phyloP scores from a whole-genome alignment of 192 early-diverging fungal species.

The Coemansia sp. region DNA sequence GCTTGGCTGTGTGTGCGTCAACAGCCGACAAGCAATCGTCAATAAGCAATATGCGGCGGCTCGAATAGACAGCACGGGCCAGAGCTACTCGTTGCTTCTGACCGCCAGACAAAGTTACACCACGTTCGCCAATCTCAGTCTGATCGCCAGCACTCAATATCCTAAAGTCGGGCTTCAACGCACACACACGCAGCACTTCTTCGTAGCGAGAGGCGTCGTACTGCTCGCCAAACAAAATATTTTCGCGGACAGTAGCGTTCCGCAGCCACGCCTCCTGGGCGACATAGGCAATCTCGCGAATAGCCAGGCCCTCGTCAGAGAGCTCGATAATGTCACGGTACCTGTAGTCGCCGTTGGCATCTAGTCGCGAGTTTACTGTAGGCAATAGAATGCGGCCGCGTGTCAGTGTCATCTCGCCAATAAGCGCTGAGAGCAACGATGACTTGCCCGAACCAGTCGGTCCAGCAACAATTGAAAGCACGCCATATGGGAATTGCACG shows the following conservation, averaged over 20 bases:
- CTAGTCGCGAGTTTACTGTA: not conserved
- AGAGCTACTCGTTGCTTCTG: conserved; percentile 84
- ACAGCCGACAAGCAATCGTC: conserved; percentile 94
- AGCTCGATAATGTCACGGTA: conserved; percentile 55
- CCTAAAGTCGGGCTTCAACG: conserved; percentile 78
- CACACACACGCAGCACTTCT: conserved; percentile 77
- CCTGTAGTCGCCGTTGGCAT: conserved; percentile 24
- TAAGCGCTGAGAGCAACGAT: conserved; percentile 72
- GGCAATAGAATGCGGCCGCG: conserved; percentile 39
- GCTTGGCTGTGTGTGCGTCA: conserved; percentile 89
- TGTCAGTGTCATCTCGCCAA: conserved; percentile 72
- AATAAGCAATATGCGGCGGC: conserved; percentile 65
- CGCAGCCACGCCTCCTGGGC: conserved; percentile 78
- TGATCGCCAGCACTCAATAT: conserved; percentile 81
- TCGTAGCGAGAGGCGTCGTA: conserved; percentile 76
- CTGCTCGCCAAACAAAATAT: conserved; percentile 81
- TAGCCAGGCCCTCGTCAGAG: conserved; percentile 36
- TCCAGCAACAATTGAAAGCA: conserved; percentile 83
- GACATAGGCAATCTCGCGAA: conserved; percentile 76
- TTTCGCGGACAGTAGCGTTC: conserved; percentile 71
- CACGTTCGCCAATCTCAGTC: conserved; percentile 90
- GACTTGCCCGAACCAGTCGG: conserved; percentile 92
- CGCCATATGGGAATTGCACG: conserved; percentile 65
- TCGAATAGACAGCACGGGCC: conserved; percentile 81
- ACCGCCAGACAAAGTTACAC: conserved; percentile 77